Base-by-base conservation (phyloP, 2,329 filamentous ascomycete genomes). In the Venturia oleaginea region DNA sequence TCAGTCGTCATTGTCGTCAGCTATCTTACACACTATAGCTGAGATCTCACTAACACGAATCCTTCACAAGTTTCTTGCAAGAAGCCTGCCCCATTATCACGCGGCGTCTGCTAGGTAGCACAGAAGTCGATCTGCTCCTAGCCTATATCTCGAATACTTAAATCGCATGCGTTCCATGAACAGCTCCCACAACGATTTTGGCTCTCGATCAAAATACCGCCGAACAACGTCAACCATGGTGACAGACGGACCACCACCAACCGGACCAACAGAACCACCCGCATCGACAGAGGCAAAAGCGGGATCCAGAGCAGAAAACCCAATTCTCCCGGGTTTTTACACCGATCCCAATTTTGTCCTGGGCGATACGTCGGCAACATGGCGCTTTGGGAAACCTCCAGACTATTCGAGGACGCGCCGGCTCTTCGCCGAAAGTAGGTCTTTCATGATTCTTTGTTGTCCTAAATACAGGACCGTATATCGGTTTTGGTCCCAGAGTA, bases 381-480 rank as follows among this genome's bases (percentile, higher is more conserved):
- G 86, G 86, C 77, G 86, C 57, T 83, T 86, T 72, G 83, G 83
- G 11, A 74, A 75, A 63, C 78, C 83, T 48, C 86, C 86, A 0
- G 85, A 88, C 70, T 89, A 89, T 72, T 79, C 78, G 43, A 86
- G 85, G 70, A 88, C 86, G 2, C 78, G 86, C 43, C 79, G 81
- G 65, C 78, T 84, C 54, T 88, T 80, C 71, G 76, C 77, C 67
- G 77, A 85, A 69, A 84, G 86, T 87, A 72, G 74, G 81, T 43
- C 59, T 11, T 60, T 60, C n/a, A 32, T 32, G 38, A 22, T 62
- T 46, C 46, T 27, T 27, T 48, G 46, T 22, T 27, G 22, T 48
- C 46, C 46, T 24, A 1, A n/a, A 11, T 24, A 11, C 22, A 15
- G 22, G 15, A 24, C 22, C 4, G 8, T 48, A 10, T 3, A 7